These are phyloP conservation scores for Gleditsia sinensis DNA, from an alignment of 306 rosid species.

Conservation along the genomic window DNA sequence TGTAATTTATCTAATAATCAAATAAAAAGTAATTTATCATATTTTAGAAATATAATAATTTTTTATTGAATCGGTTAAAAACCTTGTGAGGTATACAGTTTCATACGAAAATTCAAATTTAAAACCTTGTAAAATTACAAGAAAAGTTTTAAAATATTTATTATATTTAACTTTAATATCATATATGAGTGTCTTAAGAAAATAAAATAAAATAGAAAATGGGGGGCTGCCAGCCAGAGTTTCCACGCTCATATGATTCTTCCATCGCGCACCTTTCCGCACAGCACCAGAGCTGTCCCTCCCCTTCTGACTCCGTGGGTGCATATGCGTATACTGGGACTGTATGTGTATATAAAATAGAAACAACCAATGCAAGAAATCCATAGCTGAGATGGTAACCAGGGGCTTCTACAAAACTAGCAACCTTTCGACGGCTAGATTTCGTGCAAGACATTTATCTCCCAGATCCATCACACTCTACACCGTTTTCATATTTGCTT, in stretches of 20 bases:
- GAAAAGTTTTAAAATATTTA: too few relatives aligned
- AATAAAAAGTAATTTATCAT: too few relatives aligned
- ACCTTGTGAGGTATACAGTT: too few relatives aligned
- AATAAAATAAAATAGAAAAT: background rate
- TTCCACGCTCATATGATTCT: background rate
- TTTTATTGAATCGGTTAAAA: too few relatives aligned
- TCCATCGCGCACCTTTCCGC: background rate
- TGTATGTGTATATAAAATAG: background rate
- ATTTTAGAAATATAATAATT: too few relatives aligned
- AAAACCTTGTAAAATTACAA: too few relatives aligned
- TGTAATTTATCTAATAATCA: too few relatives aligned
- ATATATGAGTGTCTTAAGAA: too few relatives aligned
- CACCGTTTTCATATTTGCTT: conserved; percentile 49
- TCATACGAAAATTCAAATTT: too few relatives aligned
- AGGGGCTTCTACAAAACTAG: conserved; percentile 42
- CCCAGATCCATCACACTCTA: conserved; percentile 47
- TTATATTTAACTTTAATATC: too few relatives aligned
- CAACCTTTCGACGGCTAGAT: conserved; percentile 35
- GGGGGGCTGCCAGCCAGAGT: background rate
- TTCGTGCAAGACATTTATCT: conserved; percentile 47
- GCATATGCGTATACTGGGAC: background rate
- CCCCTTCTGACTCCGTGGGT: background rate
- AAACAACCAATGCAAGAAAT: conserved; percentile 10
- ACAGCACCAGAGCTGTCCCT: background rate
- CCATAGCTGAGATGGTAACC: conserved; percentile 54